phyloP scores from a whole-genome alignment of 2,329 filamentous ascomycete species.

The Mycogone perniciosa region DNA sequence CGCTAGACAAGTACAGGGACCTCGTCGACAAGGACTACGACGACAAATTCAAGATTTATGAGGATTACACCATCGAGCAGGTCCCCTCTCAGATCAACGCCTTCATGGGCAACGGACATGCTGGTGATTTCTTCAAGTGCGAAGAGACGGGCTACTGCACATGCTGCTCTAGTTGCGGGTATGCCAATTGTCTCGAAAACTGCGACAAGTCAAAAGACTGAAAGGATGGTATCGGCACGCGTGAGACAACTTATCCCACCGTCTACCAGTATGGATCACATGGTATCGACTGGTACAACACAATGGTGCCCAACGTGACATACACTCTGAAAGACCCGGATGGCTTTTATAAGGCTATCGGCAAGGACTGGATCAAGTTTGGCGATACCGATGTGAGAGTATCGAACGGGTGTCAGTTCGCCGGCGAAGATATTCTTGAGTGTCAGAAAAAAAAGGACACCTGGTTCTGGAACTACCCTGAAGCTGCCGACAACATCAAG shows the following conservation, averaged over 20 bases:
- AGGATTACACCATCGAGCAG: constrained; percentile 10
- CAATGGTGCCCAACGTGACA: constrained; percentile 11
- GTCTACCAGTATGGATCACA: background rate
- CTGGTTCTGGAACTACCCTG: constrained; percentile 15
- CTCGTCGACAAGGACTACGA: constrained; percentile 14
- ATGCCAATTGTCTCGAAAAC: constrained; percentile 1
- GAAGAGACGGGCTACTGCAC: constrained; percentile 2
- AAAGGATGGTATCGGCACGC: background rate
- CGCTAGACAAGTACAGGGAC: constrained; percentile 11
- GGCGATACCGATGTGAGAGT: constrained; percentile 4
- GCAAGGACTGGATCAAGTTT: constrained; percentile 15
- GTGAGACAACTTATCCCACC: constrained; percentile 13
- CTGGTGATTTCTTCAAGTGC: constrained; percentile 13
- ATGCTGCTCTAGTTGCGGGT: constrained; percentile 10
- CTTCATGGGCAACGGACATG: constrained; percentile 11
- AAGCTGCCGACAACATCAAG: constrained; percentile 10
- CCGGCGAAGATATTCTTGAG: constrained; percentile 4
- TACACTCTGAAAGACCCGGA: constrained; percentile 15
- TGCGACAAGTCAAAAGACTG: constrained; percentile 9
- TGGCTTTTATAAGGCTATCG: constrained; percentile 16
- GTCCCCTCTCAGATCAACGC: constrained; percentile 11
- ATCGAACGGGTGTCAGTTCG: constrained; percentile 13
- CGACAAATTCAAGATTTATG: constrained; percentile 13
- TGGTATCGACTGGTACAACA: background rate
- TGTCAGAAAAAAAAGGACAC: constrained; percentile 8